Conservation (phyloP, 1,284 basidiomycete genomes). For the Gastroboletus turbinatus region DNA sequence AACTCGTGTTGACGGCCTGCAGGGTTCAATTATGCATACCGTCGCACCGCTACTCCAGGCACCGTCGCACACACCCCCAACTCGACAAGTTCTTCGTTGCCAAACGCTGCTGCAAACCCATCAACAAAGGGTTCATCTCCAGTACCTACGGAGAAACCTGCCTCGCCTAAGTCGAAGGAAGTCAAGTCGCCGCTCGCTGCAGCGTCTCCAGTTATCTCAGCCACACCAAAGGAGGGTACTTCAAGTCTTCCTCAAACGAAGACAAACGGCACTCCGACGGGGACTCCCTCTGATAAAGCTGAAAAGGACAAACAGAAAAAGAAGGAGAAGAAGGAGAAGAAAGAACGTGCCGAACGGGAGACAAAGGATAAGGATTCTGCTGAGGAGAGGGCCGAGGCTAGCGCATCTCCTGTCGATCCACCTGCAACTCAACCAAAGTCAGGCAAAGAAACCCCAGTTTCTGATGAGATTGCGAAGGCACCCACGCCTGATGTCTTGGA, state of each 20-base stretch:
- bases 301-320: constrained; percentile 55
- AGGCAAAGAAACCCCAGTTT: constrained; percentile 42
- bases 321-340: constrained; percentile 58
- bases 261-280: constrained; percentile 43
- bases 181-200: constrained; percentile 31
- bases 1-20: constrained; percentile 10
- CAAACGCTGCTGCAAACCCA: constrained; percentile 31
- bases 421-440: constrained; percentile 33
- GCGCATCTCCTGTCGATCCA: constrained; percentile 23
- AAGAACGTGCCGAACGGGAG: constrained; percentile 41
- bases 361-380: constrained; percentile 38
- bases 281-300: constrained; percentile 38
- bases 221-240: constrained; percentile 32
- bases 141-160: constrained; percentile 40
- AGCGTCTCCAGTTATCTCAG: constrained; percentile 31
- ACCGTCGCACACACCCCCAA: constrained; percentile 43
- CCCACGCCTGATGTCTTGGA: constrained; percentile 36
- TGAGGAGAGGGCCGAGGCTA: constrained; percentile 34
- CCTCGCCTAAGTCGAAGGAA: constrained; percentile 38
- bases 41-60: constrained; percentile 62
- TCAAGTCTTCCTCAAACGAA: constrained; percentile 30
- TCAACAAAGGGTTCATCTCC: constrained; percentile 41
- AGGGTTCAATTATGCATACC: constrained; percentile 97
- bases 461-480: constrained; percentile 32
- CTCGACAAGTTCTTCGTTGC: constrained; percentile 39